These are phyloP conservation scores for Elsinoe australis DNA, from an alignment of 2,329 filamentous ascomycete genomes.

Conservation along the genomic window DNA sequence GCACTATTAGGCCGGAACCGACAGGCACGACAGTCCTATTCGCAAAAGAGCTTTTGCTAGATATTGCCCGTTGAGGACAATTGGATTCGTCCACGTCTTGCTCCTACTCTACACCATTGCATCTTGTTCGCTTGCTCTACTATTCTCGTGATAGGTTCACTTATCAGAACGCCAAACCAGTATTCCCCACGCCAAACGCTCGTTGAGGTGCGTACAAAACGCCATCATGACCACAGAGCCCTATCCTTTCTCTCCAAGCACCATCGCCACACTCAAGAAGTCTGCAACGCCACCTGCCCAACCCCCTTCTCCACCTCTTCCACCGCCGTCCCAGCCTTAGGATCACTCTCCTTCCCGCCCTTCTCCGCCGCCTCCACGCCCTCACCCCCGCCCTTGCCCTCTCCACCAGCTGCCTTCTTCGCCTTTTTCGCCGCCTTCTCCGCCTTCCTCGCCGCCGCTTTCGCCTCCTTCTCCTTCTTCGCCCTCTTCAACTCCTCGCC, in stretches of 20 bases:
- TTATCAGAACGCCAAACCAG: no score
- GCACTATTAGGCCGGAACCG: no score
- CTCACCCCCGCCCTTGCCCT: slow-evolving; percentile 44
- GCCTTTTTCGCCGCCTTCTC: slow-evolving; percentile 59
- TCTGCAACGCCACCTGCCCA: slow-evolving; percentile 40
- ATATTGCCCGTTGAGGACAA: no score
- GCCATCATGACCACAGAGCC: background rate
- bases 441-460: slow-evolving; percentile 50
- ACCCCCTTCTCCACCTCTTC: slow-evolving; percentile 41
- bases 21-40: no score
- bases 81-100: no score
- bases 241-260: background rate
- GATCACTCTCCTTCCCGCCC: slow-evolving; percentile 45
- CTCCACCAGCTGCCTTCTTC: slow-evolving; percentile 55
- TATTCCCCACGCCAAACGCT: no score
- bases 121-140: no score
- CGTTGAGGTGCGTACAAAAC: slow-evolving; percentile 12
- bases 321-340: slow-evolving; percentile 33
- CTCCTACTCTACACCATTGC: no score
- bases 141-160: no score
- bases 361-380: slow-evolving; percentile 73
- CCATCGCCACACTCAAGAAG: slow-evolving; percentile 11
- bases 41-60: no score
- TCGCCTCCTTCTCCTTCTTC: slow-evolving; percentile 61
- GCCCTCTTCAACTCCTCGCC: slow-evolving; percentile 59